phyloP scores from a whole-genome alignment of 768 basidiomycete genomes.

The Daedaleopsis sinensis region DNA sequence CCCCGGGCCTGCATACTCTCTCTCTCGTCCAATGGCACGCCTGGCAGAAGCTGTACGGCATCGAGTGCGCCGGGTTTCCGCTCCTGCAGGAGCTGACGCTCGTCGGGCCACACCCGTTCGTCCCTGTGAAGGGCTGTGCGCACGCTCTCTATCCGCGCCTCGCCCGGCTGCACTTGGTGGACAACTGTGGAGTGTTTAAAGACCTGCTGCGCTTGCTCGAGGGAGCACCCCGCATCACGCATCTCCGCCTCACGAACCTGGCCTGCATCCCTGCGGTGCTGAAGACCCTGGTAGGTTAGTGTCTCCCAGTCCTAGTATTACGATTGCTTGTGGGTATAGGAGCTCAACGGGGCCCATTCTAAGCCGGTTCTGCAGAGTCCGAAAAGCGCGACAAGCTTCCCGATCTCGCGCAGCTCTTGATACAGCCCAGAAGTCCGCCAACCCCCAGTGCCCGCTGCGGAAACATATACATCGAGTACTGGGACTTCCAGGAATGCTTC shows the following conservation, averaged over 20 bases:
- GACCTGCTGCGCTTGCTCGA: neutral
- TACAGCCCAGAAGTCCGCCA: neutral
- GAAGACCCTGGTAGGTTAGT: neutral
- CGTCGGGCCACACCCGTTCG: neutral
- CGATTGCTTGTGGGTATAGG: too few relatives aligned
- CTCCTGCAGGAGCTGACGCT: neutral
- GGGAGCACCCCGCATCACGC: neutral
- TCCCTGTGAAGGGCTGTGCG: neutral
- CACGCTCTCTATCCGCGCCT: neutral
- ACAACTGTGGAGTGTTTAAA: neutral
- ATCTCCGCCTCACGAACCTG: neutral
- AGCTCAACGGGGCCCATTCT: too few relatives aligned
- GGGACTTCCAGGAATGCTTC: neutral
- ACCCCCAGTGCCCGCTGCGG: neutral
- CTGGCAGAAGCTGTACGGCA: neutral
- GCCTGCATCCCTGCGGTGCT: neutral
- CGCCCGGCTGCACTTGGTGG: neutral
- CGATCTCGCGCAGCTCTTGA: neutral
- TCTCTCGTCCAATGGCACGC: neutral
- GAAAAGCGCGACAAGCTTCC: neutral
- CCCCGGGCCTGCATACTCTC: neutral
- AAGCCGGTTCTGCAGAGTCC: too few relatives aligned
- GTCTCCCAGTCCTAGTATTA: too few relatives aligned
- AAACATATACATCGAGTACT: neutral
- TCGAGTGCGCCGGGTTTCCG: neutral